A percentile compares a stretch with the other conserved stretches of the same genome.
These are phyloP conservation scores for Aspergillus intermedius DNA, from an alignment of 2,329 filamentous ascomycete species.

Conservation along the genomic window DNA sequence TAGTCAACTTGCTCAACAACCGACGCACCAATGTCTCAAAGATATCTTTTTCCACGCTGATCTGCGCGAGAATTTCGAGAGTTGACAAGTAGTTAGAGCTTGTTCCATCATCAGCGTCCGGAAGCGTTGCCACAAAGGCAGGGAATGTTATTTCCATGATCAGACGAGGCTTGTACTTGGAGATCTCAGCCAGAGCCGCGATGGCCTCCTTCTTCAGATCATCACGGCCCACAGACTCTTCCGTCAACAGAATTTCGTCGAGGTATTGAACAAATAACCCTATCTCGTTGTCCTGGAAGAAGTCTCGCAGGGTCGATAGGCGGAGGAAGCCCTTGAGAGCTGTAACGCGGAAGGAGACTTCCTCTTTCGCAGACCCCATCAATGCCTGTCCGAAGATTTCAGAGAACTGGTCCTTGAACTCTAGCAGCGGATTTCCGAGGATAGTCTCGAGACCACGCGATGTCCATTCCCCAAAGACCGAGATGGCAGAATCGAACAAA, in stretches of 20 bases:
- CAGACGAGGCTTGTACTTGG: slow-evolving; percentile 54
- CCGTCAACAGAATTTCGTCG: slow-evolving; percentile 55
- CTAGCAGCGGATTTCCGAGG: slow-evolving; percentile 37
- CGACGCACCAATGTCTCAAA: slow-evolving; percentile 59
- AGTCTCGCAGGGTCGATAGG: slow-evolving; percentile 40
- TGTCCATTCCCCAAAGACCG: slow-evolving; percentile 52
- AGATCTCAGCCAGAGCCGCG: slow-evolving; percentile 53
- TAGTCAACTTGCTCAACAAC: slow-evolving; percentile 56
- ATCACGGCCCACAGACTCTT: slow-evolving; percentile 50
- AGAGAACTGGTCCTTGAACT: slow-evolving; percentile 47
- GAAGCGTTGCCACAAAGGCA: slow-evolving; percentile 58
- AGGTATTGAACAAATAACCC: slow-evolving; percentile 52
- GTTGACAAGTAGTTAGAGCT: slow-evolving; percentile 47
- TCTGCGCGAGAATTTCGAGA: slow-evolving; percentile 58
- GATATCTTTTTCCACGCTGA: slow-evolving; percentile 56
- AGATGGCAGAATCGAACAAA: slow-evolving; percentile 52
- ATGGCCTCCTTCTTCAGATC: slow-evolving; percentile 56
- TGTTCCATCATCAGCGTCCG: slow-evolving; percentile 48
- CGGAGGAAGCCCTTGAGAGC: slow-evolving; percentile 44
- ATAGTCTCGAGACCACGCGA: slow-evolving; percentile 31
- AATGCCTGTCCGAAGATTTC: slow-evolving; percentile 51
- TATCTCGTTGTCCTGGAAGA: slow-evolving; percentile 48
- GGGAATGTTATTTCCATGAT: slow-evolving; percentile 61
- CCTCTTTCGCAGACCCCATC: slow-evolving; percentile 47
- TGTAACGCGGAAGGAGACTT: slow-evolving; percentile 44